Base-by-base conservation (phyloP, 805 yeast genomes). In the Myxozyma mucilagina region DNA sequence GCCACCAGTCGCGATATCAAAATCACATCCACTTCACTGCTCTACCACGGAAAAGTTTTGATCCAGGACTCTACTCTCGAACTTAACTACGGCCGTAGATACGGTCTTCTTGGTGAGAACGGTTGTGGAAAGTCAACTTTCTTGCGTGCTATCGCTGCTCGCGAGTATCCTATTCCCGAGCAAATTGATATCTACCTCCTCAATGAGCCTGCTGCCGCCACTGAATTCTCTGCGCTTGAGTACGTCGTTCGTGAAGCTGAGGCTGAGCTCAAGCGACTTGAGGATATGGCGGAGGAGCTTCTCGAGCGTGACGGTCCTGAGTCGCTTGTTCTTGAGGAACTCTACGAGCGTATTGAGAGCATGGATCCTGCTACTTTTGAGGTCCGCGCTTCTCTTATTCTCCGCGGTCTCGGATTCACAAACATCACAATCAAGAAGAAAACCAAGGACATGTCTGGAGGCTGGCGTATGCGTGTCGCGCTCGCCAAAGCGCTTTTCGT, bases 391-490 rank as follows among this genome's bases (percentile, higher is more conserved):
- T 96, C 99, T 57, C 80, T 91, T 68, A 94, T 94, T 72, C 82
- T 94, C 73, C 89, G 89, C 68, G 99, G 99, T 92, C 84, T 94
- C 76, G 99, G 99, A 72, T 94, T 94, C 86, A 89, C 89, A 78
- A 73, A 87, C 59, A 78, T 78, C 68, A 93, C 98, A 59, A 93
- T 94, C 73, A 82, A 83, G 74, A 94, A 94, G 84, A 87, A 87
- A 79, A 94, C 99, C 72, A 92, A 90, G 78, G 98, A 94, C 74
- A 94, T 94, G 99, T 90, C 97, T 74, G 99, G 99, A 84, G 99
- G 99, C 76, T 94, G 99, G 99, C 91, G 91, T 82, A 94, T 94
- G 99, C 90, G 99, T 80, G 99, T 94, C 65, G 98, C 99, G 48
- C 82, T 94, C 65, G 97, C 97, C 63, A 94, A 94, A 79, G 99